Conservation (phyloP, 75 land plant species). For the Pinus tabuliformis region DNA sequence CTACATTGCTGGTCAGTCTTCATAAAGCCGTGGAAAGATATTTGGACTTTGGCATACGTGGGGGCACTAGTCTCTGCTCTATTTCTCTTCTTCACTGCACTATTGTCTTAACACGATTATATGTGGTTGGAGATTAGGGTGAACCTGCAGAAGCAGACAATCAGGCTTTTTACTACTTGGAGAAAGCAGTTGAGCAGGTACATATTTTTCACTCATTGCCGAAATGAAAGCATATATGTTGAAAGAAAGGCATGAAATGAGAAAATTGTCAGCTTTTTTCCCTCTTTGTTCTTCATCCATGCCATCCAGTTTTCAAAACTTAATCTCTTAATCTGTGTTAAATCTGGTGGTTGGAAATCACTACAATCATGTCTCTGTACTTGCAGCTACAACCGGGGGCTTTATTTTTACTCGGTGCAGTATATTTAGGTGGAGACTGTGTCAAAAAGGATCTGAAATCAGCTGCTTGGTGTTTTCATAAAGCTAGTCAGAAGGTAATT, state of each 20-base stretch:
- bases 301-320: not conserved
- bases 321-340: not conserved
- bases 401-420: slow-evolving; percentile 72
- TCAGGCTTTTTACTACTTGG: slow-evolving; percentile 68
- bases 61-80: not conserved
- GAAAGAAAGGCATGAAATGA: not conserved
- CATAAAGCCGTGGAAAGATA: not conserved
- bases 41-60: not conserved
- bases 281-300: not conserved
- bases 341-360: not conserved
- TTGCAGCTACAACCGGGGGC: slow-evolving; percentile 83
- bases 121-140: not conserved
- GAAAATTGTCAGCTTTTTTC: not conserved
- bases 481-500: slow-evolving; percentile 74
- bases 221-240: not conserved
- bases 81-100: not conserved
- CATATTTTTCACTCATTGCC: not conserved
- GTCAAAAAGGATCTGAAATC: slow-evolving; percentile 54
- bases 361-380: slow-evolving; percentile 2
- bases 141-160: slow-evolving; percentile 18
- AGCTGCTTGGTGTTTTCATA: slow-evolving; percentile 86
- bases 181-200: slow-evolving; percentile 86
- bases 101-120: not conserved
- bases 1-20: not conserved
- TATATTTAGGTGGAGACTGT: slow-evolving; percentile 69